Base-by-base conservation (phyloP, 441 rosid species). In the Erodium texanum region DNA sequence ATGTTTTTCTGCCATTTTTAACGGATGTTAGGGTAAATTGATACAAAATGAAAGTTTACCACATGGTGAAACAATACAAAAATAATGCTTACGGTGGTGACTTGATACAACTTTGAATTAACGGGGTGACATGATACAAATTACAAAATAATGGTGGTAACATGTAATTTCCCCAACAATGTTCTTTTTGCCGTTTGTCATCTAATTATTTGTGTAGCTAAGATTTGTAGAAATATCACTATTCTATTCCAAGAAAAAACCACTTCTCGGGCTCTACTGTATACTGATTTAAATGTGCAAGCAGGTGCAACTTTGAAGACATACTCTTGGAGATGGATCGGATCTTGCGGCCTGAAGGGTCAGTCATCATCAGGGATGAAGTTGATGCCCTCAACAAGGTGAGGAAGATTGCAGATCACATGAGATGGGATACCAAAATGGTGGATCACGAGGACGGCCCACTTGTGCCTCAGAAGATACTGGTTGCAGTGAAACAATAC, bases 261-360 rank as follows among this genome's bases (percentile, higher is more conserved):
- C n/a, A n/a, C n/a, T n/a, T n/a, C n/a, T n/a, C n/a, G n/a, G n/a
- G n/a, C n/a, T n/a, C n/a, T n/a, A n/a, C n/a, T 29, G 34, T 0
- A 29, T 29, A 52, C 9, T 52, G 19, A 52, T 52, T 52, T 6
- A 18, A 52, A 52, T 52, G 23, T 7, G 59, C 7, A 52, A 52
- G 15, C 81, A 82, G 86, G 29, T 85, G 92, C 66, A 75, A 81
- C 64, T 75, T 82, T 80, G 87, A 77, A 63, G 79, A 76, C 27
- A 84, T 87, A 23, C 62, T 87, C 71, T 41, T 87, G 67, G 93
- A 87, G 75, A 84, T 87, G 84, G 93, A 87, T 71, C 80, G 90
- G 66, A 74, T 87, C 23, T 79, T 87, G 54, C 74, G 90, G 71
- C 93, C 90, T 1, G 75, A 83, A 69, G 90, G 90, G 3, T 77